phyloP scores from a whole-genome alignment of 805 yeast species.

The Torulaspora indica region DNA sequence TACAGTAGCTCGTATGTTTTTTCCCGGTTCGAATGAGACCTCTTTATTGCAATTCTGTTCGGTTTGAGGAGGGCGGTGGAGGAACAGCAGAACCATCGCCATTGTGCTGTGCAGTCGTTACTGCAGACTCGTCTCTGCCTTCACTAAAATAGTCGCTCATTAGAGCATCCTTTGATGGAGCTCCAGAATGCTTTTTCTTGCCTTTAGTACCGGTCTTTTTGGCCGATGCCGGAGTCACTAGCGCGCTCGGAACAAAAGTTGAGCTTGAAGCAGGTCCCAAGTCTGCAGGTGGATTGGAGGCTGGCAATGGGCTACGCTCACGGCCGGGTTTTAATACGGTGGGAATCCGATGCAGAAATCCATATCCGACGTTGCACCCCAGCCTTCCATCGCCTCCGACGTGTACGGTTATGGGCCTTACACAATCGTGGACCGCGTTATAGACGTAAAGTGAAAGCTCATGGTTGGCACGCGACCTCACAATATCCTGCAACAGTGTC shows the following conservation, averaged over 20 bases:
- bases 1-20: no score
- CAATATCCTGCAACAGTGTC: constrained; percentile 62
- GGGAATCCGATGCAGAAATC: constrained; percentile 82
- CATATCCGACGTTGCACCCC: constrained; percentile 95
- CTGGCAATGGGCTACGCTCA: constrained; percentile 1
- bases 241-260: constrained; percentile 21
- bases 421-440: constrained; percentile 79
- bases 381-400: constrained; percentile 79
- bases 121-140: constrained; percentile 29
- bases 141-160: constrained; percentile 33
- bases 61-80: constrained; percentile 7
- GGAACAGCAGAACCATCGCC: constrained; percentile 1
- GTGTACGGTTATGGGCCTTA: constrained; percentile 80
- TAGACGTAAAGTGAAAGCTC: constrained; percentile 65
- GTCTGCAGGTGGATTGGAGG: background rate
- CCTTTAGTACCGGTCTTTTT: constrained; percentile 4
- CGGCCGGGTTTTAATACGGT: constrained; percentile 30
- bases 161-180: constrained; percentile 10
- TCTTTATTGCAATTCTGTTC: background rate
- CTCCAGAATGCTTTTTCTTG: constrained; percentile 16
- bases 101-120: constrained; percentile 5
- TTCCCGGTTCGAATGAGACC: background rate
- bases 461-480: constrained; percentile 47
- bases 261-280: constrained; percentile 14
- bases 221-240: constrained; percentile 5